phyloP scores from a whole-genome alignment of 228 moss, liverwort and hornwort species.

The Sphagnum fallax region DNA sequence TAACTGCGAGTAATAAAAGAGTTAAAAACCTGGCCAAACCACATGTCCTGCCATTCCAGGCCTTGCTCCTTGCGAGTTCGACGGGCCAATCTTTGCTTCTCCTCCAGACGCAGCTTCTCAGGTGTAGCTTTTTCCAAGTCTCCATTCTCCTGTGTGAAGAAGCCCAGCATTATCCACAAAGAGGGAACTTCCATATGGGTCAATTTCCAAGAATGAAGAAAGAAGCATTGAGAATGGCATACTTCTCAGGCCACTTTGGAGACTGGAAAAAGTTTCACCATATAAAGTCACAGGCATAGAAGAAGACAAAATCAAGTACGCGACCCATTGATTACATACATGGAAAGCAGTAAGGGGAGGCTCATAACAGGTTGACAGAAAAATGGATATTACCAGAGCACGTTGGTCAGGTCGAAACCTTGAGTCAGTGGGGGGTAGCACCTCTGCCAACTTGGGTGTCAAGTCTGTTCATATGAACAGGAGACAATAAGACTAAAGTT shows the following conservation, averaged over 20 bases:
- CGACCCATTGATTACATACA: too few relatives aligned
- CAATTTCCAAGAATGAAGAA: neutral
- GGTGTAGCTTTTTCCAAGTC: slow-evolving; percentile 98
- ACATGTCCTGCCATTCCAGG: slow-evolving; percentile 68
- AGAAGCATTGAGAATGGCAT: too few relatives aligned
- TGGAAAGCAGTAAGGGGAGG: too few relatives aligned
- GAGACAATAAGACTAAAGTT: neutral
- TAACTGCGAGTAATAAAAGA: too few relatives aligned
- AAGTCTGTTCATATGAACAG: slow-evolving; percentile 42
- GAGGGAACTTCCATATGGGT: neutral
- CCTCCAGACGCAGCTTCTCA: slow-evolving; percentile 93
- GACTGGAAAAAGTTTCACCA: too few relatives aligned
- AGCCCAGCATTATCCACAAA: neutral
- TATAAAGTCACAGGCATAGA: too few relatives aligned
- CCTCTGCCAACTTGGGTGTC: slow-evolving; percentile 70
- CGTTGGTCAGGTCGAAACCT: slow-evolving; percentile 96
- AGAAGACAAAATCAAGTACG: too few relatives aligned
- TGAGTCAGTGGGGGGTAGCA: slow-evolving; percentile 85
- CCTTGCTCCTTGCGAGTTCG: slow-evolving; percentile 65
- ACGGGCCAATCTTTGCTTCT: slow-evolving; percentile 84
- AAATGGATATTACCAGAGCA: slow-evolving; percentile 51
- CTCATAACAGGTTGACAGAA: too few relatives aligned
- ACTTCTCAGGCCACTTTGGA: too few relatives aligned
- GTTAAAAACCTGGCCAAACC: slow-evolving; percentile 63
- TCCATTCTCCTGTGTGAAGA: slow-evolving; percentile 67